Conservation (phyloP, 2,329 filamentous ascomycete genomes). For the Whalleya microplaca region DNA sequence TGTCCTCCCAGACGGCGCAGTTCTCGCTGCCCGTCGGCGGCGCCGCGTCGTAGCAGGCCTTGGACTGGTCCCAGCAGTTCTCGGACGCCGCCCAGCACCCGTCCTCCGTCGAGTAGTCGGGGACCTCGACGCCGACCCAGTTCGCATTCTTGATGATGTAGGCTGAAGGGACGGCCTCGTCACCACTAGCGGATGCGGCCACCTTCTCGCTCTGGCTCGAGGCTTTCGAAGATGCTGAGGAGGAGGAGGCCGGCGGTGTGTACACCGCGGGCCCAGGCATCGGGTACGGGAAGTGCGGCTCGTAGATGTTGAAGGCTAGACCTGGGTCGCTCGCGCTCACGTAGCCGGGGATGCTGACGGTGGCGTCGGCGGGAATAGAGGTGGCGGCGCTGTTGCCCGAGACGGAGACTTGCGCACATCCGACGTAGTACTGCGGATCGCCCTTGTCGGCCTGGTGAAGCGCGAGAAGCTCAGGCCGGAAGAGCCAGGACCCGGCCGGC, state of each 20-base stretch:
- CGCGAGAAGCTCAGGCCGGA: constrained; percentile 70
- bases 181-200: constrained; percentile 13
- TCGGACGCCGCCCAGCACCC: constrained; percentile 63
- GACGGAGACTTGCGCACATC: constrained; percentile 73
- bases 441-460: constrained; percentile 63
- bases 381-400: constrained; percentile 46
- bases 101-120: constrained; percentile 55
- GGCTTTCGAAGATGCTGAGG: too few species aligned
- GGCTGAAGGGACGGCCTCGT: constrained; percentile 45
- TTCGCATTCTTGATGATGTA: constrained; percentile 71
- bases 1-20: constrained; percentile 65
- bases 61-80: constrained; percentile 62
- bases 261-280: constrained; percentile 63
- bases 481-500: constrained; percentile 69
- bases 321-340: constrained; percentile 57
- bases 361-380: constrained; percentile 49
- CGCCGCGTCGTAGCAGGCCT: constrained; percentile 61
- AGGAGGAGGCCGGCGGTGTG: constrained; percentile 38
- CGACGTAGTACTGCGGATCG: constrained; percentile 74
- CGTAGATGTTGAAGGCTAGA: constrained; percentile 69
- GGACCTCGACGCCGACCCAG: constrained; percentile 70
- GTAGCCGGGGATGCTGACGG: constrained; percentile 69
- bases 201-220: not conserved
- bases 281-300: constrained; percentile 57
- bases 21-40: constrained; percentile 62